phyloP scores from a whole-genome alignment of 768 basidiomycete species.

The Ramaria sp. region DNA sequence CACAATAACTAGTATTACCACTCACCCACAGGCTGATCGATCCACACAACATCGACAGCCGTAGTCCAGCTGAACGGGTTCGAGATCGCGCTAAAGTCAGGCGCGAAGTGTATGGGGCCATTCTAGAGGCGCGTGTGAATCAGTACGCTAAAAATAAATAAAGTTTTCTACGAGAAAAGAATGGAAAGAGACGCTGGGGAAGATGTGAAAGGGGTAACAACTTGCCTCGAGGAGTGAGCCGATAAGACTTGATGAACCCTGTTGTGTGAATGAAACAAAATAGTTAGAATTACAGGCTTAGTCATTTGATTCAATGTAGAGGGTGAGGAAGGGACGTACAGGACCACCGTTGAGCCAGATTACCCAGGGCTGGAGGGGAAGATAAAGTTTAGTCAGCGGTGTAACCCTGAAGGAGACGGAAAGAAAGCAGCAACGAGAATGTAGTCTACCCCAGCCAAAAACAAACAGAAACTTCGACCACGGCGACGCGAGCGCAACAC shows the following conservation, averaged over 20 bases:
- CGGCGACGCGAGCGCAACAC: no score
- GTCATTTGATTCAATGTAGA: no score
- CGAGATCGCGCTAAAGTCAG: slow-evolving; percentile 35
- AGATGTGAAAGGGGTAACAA: background rate
- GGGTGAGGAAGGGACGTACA: slow-evolving; percentile 13
- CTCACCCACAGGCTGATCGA: slow-evolving; percentile 56
- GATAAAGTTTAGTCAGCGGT: background rate
- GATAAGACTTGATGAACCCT: slow-evolving; percentile 59
- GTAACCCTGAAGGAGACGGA: slow-evolving; percentile 13
- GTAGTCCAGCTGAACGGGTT: slow-evolving; percentile 51
- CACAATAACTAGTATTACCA: no score
- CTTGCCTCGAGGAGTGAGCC: slow-evolving; percentile 49
- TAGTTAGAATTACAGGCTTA: no score
- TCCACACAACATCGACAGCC: slow-evolving; percentile 52
- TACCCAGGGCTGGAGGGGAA: slow-evolving; percentile 48
- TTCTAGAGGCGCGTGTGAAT: slow-evolving; percentile 34
- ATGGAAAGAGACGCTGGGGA: no score
- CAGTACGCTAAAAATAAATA: no score
- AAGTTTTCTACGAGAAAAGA: no score
- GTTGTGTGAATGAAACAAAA: slow-evolving; percentile 21
- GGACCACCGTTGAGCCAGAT: slow-evolving; percentile 71
- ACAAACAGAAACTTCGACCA: no score
- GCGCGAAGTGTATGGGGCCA: slow-evolving; percentile 51
- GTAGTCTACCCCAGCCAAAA: no score
- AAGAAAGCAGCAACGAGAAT: slow-evolving; percentile 3